Base-by-base conservation (phyloP, 352 stramenopile species). In the Phytopythium boreale region DNA sequence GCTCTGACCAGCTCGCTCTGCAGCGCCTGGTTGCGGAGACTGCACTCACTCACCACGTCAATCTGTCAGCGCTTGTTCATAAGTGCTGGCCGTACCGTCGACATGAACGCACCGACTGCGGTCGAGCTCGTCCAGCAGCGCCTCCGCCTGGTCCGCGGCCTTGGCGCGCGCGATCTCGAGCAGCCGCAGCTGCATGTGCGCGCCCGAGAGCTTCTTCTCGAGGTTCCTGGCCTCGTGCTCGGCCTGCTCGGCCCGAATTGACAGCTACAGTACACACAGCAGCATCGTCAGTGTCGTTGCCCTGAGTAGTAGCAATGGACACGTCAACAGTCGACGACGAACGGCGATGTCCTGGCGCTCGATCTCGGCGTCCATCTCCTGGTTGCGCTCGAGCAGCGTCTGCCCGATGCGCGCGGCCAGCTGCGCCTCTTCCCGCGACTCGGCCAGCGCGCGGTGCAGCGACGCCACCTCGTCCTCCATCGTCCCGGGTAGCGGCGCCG, bases 171-270 rank as follows among this genome's bases (percentile, higher is more conserved):
- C 69, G 22, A 81, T 55, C 22, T 85, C 76, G 20, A 85, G 72
- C 36, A 64, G 69, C 2, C 76, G 71, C 34, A 80, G 75, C 51
- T 82, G 74, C 11, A 50, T 59, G 24, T 74, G 65, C n/a, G 69
- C 70, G 6, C 56, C 53, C 22, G 60, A 64, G 43, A 85, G 61
- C 39, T 77, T 82, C 11, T 37, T 29, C 62, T 81, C 67, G 19
- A 85, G 67, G 19, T 72, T 70, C 41, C 71, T 70, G 22, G 76
- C 66, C 63, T 82, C 74, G 11, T 74, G 67, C 65, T 85, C 76
- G 5, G 76, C 76, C n/a, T 58, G 68, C 50, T 85, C 74, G 7
- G 72, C 76, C 17, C 74, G 69, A n/a, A 66, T 62, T 37, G 74
- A 57, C 2, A 85, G 58, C 74, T 80, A 41, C 19, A 34, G n/a